Base-by-base conservation (phyloP, 75 land plant species). In the Cryptomeria japonica region DNA sequence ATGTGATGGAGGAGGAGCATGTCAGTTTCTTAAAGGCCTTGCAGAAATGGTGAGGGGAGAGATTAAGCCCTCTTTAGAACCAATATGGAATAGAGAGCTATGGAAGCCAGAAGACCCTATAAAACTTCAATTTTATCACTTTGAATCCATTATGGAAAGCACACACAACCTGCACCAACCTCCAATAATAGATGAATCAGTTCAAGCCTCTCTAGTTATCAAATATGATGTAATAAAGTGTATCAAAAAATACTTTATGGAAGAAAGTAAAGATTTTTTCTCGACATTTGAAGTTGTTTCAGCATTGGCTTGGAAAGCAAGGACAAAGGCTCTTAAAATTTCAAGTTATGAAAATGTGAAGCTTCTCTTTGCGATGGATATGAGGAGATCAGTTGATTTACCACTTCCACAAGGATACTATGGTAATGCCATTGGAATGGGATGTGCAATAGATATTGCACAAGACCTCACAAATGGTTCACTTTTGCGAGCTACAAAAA, bases 1-100 rank as follows among this genome's bases (percentile, higher is more conserved):
- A 49, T 89, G 89, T 73, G 92, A 91, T 56, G 92, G 90, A 56
- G 82, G 89, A 10, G 92, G 92, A 76, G 87, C 92, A 2, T 89
- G 89, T 18, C 92, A 91, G 51, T 91, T 91, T 22, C 83, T 91
- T 76, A 89, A 89, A 39, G 89, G 90, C 18, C 89, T 91, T 19
- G 92, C 89, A 38, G 92, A 91, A 77, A 1, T 89, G 19, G 51
- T 12, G 11, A 49, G 51, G 51, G 51, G 51, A 49, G 11, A 49
- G 51, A 12, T 49, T 11, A 49, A 49, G 51, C 51, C 12, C 12
- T 49, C 51, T 49, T 49, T 49, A 49, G 51, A 49, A 49, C 51
- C 51, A 49, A 11, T 49, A 49, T 49, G 51, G 51, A 49, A 49
- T 49, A 11, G 51, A 49, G 51, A 49, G 12, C 11, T 49, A 49